Base-by-base conservation (phyloP, 768 basidiomycete genomes). In the Suillus ampliporus region DNA sequence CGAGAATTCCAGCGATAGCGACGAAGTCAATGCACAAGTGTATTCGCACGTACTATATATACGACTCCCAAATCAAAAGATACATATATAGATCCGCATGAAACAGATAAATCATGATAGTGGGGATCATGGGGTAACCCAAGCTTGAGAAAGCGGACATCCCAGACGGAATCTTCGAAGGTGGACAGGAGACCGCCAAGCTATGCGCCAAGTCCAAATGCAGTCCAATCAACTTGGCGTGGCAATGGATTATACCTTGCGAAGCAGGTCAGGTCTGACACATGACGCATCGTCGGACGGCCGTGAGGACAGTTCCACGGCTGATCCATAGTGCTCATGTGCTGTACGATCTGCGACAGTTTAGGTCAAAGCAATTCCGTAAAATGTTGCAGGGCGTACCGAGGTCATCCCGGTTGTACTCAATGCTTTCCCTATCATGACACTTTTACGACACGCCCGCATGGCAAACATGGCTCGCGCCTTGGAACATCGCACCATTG, bases 381-480 rank as follows among this genome's bases (percentile, higher is more conserved):
- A 4, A 19, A 54, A 31, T 26, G 14, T 7, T 37, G 35, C 17
- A 26, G 15, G 23, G 26, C 43, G 14, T 68, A 93, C 90, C 63
- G 80, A 71, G 21, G 81, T 84, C 97, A 99, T 99, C 70, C 92
- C 93, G 17, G 79, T 74, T 63, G 76, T 80, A 41, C 84, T 94
- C 64, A 99, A 80, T 13, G 95, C 82, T 79, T 86, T 92, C 4
- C 97, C 96, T 48, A 98, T 83, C 97, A 99, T 99, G 46, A 97
- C 89, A 74, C 95, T 98, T 79, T 92, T 95, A 65, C 97, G 76
- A 76, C 97, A 99, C 0, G 97, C 97, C 40, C 96, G 86, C 85
- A 89, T 92, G 0, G 97, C 97, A 71, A 99, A 98, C 96, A 99
- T 98, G 5, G 89, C 83, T 17, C 95, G 85, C 17, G 92, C 94